Evolutionary conservation across 306 rosid species (phyloP).

Genomic region (Rosa rugosa): DNA sequence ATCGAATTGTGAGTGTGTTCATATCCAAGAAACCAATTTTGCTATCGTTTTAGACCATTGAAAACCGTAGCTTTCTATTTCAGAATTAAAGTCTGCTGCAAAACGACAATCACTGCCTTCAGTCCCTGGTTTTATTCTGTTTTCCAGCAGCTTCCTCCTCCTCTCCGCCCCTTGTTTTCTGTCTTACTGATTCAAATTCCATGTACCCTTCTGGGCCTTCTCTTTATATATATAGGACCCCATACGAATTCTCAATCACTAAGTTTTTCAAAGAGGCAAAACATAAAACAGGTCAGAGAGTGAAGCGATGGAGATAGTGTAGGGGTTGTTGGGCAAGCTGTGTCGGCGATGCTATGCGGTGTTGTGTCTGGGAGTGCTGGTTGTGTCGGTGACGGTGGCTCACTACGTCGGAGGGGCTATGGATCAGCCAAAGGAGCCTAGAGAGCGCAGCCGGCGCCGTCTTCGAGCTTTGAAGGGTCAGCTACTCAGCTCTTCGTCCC

Average conservation of each 20-base stretch:
- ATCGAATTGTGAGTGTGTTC: neutral
- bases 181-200: neutral
- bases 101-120: conserved; percentile 24
- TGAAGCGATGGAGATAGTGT: conserved; percentile 11
- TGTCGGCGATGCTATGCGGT: conserved; percentile 41
- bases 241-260: neutral
- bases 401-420: conserved; percentile 19
- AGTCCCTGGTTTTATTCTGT: conserved; percentile 1
- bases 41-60: neutral
- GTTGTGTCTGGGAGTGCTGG: conserved; percentile 42
- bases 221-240: neutral
- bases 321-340: conserved; percentile 23
- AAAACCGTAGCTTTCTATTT: neutral
- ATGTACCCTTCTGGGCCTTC: neutral
- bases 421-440: neutral
- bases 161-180: neutral
- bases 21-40: conserved; percentile 7
- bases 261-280: neutral
- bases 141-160: neutral
- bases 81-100: conserved; percentile 6
- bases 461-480: conserved; percentile 27
- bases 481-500: conserved; percentile 7
- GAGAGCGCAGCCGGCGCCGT: conserved; percentile 18
- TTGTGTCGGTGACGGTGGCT: conserved; percentile 27
- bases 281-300: neutral